Evolutionary conservation across 768 basidiomycete genomes (phyloP).

Genomic region (Collybiopsis luxurians): DNA sequence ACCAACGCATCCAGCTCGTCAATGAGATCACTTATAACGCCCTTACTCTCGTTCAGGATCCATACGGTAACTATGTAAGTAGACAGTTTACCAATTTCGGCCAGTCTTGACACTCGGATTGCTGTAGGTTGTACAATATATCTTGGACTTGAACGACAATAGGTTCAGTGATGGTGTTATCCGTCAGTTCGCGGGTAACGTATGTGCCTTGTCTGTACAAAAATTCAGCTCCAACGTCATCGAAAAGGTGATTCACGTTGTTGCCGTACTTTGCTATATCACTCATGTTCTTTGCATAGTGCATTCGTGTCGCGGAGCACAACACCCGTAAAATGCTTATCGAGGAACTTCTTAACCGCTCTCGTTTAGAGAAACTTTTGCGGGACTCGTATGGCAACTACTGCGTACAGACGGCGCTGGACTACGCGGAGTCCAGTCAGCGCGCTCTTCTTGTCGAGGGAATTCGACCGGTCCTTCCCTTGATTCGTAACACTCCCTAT

Average conservation of each 20-base stretch:
- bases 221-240: slow-evolving; percentile 99
- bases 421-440: slow-evolving; percentile 95
- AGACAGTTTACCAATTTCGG: neutral
- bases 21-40: slow-evolving; percentile 99
- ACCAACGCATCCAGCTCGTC: slow-evolving; percentile 93
- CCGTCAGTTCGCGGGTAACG: slow-evolving; percentile 95
- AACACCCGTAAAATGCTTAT: slow-evolving; percentile 92
- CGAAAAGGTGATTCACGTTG: slow-evolving; percentile 65
- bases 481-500: slow-evolving; percentile 99
- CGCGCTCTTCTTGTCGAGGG: slow-evolving; percentile 92
- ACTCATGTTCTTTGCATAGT: slow-evolving; percentile 32
- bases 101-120: slow-evolving; percentile 1
- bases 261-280: neutral
- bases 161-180: slow-evolving; percentile 98
- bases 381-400: slow-evolving; percentile 97
- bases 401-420: slow-evolving; percentile 94
- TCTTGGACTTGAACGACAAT: slow-evolving; percentile 96
- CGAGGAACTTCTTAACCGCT: slow-evolving; percentile 91
- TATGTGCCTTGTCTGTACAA: slow-evolving; percentile 96
- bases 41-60: slow-evolving; percentile 95
- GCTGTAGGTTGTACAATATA: slow-evolving; percentile 92
- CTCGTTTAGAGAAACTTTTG: slow-evolving; percentile 90
- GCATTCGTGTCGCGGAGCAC: slow-evolving; percentile 93
- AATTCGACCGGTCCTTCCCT: slow-evolving; percentile 96
- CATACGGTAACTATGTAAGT: slow-evolving; percentile 87